Percentiles rank a stretch among this genome's conserved stretches.
Evolutionary conservation across 805 yeast genomes (phyloP).

Genomic region (Phaffomyces antillensis): DNA sequence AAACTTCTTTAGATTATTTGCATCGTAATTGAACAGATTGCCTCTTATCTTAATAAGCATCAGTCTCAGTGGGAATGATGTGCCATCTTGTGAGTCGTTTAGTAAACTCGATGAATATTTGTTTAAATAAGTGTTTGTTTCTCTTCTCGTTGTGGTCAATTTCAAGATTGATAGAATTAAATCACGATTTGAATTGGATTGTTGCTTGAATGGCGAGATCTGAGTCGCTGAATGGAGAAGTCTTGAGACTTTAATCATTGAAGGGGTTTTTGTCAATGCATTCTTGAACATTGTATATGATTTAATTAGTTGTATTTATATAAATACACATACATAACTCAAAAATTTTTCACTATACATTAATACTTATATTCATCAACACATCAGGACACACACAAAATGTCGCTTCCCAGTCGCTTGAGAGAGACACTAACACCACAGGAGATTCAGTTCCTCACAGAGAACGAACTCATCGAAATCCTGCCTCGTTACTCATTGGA

Average conservation of each 20-base stretch:
- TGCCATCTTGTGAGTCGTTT: conserved; percentile 1
- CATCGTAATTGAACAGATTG: conserved; percentile 11
- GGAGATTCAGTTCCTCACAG: conserved; percentile 81
- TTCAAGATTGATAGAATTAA: conserved; percentile 77
- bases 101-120: conserved; percentile 45
- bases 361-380: too few species aligned
- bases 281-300: neutral
- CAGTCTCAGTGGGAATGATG: conserved; percentile 24
- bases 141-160: conserved; percentile 91
- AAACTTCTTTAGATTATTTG: conserved; percentile 10
- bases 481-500: conserved; percentile 74
- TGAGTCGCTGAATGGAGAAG: neutral
- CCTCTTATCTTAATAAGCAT: conserved; percentile 24
- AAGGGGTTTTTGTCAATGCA: too few species aligned
- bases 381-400: too few species aligned
- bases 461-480: conserved; percentile 64
- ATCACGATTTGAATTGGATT: conserved; percentile 45
- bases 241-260: too few species aligned
- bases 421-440: conserved; percentile 58
- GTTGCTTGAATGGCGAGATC: conserved; percentile 12
- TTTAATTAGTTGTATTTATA: too few species aligned
- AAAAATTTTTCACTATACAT: neutral
- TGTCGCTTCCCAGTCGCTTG: conserved; percentile 22
- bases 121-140: conserved; percentile 71
- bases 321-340: too few species aligned